Base-by-base conservation (phyloP, 129 eudicot genomes). In the Arctium lappa region DNA sequence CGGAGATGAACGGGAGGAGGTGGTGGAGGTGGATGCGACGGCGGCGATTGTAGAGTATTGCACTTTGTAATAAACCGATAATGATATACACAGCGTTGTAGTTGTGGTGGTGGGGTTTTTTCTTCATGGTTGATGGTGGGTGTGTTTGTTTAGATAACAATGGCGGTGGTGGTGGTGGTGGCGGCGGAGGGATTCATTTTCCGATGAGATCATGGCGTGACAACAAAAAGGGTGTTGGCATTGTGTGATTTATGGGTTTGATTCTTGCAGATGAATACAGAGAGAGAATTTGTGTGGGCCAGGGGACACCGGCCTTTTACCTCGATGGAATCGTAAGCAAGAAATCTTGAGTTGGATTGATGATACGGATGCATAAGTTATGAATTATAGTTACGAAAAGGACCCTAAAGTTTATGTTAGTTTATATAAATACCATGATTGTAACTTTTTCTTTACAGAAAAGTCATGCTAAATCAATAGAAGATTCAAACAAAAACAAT, bases 1-100 rank as follows among this genome's bases (percentile, higher is more conserved):
- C 89, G 89, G 92, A 80, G 68, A 88, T 29, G 74, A 91, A 79
- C 10, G 85, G 89, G 33, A 85, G 87, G 69, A 85, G 86, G 80
- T 74, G 93, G 79, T 69, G 83, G 82, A 8, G 74, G 13, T 75
- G 78, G 75, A 84, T 13, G 15, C 86, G 87, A 60, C 86, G 87
- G 13, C 86, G 90, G 34, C 36, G 36, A 33, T 83, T 88, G 73
- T 77, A 82, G 74, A 85, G 81, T 12, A 86, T 4, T 10, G 80
- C 39, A 2, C 85, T 82, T 22, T 87, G 91, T 42, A 89, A 29
- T 73, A 91, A 76, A 50, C 83, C 72, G 10, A 87, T 32, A 29
- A 80, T 85, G 22, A 83, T 31, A 75, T 82, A 80, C 3, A 76
- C 38, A 39, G 91, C 71, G 74, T 76, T 77, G 33, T 70, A 78